Evolutionary conservation across 768 basidiomycete species (phyloP), one percentile per base, ranked within the genome.

Genomic region (Trametes cinnabarina): DNA sequence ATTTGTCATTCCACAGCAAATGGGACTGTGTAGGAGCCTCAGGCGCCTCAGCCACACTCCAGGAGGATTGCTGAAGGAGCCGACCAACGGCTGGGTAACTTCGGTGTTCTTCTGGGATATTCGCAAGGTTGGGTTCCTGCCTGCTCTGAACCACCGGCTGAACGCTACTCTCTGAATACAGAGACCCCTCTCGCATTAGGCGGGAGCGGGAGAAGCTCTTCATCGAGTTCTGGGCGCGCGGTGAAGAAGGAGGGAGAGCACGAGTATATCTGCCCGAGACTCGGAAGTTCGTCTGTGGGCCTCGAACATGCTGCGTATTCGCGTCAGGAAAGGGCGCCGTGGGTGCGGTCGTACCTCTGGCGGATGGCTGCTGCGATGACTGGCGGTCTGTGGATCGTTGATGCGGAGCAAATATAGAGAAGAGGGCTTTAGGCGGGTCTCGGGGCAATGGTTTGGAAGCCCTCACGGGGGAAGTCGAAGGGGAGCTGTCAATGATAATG

Each of bases 1-100:
- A 94, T 64, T 82, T 87, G 44, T 87, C 83, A 19, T 79, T 72
- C 92, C 93, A 95, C 12, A 81, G 71, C 39, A 82, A 78, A 37
- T 78, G 74, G 39, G 74, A 64, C 22, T 56, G 10, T 11, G 58
- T 46, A 3, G 63, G 51, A 19, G n/a, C 22, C 22, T 26, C 25
- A 12, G 47, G 15, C 15, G 14, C 3, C 15, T 15, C 9, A n/a
- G 32, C 25, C 17, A 3, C 7, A n/a, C 15, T 10, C 26, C 11
- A n/a, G 10, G n/a, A 20, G 17, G 48, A 25, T 8, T 26, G 12
- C 20, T 55, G 41, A 17, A 57, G 12, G 23, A 62, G 23, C 19
- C 63, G 63, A 15, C 48, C n/a, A n/a, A 65, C 62, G 9, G 67
- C 61, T 12, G 63, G 62, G 23, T 60, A 57, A 3, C 47, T n/a